Percentiles rank a stretch among this genome's conserved stretches.
phyloP scores from a whole-genome alignment of 768 basidiomycete species.

The Botryobasidium botryosum region DNA sequence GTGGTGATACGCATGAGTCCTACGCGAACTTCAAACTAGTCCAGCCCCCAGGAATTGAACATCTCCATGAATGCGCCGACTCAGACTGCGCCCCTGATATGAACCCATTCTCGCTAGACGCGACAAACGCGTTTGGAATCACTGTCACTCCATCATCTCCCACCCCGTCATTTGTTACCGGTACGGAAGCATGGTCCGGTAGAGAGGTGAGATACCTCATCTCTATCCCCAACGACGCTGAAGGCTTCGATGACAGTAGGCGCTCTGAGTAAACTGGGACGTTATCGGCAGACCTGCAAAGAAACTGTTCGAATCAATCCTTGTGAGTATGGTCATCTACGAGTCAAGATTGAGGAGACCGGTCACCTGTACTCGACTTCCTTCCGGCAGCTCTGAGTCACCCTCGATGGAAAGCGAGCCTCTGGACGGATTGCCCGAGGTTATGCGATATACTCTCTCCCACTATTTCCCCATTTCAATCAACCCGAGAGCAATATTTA shows the following conservation, averaged over 20 bases:
- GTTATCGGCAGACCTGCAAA: neutral
- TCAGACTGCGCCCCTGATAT: neutral
- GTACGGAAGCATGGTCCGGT: neutral
- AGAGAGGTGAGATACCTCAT: neutral
- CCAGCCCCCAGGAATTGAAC: neutral
- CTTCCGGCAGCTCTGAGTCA: conserved; percentile 3
- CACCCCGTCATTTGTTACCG: neutral
- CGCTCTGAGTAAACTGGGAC: no score
- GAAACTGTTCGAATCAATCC: neutral
- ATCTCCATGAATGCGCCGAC: neutral
- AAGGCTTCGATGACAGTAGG: neutral
- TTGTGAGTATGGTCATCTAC: neutral
- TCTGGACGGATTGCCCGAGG: conserved; percentile 8
- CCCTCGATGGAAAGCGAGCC: conserved; percentile 7
- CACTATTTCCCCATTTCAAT: neutral
- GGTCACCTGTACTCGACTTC: neutral
- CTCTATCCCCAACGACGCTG: neutral
- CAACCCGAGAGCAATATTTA: neutral
- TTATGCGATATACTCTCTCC: conserved; percentile 2
- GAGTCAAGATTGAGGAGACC: neutral
- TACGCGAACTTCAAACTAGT: neutral
- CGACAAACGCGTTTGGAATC: neutral
- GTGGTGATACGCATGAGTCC: neutral
- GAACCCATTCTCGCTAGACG: conserved; percentile 3
- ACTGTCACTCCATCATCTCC: neutral